Evolutionary conservation across 2,329 filamentous ascomycete genomes (phyloP).

Genomic region (Bipolaris oryzae): DNA sequence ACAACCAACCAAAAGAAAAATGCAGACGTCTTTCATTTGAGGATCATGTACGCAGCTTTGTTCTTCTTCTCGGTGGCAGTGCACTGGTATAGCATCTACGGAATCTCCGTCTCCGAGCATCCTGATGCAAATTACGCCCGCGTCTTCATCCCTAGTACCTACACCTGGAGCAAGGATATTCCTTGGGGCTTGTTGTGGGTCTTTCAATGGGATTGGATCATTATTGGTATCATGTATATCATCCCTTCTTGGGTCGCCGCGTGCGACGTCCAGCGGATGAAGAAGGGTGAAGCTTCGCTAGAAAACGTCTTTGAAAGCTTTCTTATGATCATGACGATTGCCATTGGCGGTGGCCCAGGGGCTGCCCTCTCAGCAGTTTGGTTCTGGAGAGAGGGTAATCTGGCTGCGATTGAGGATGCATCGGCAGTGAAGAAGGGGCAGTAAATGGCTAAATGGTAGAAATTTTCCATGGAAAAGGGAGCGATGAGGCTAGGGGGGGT

Average conservation of each 20-base stretch:
- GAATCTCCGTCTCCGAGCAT: conserved; percentile 18
- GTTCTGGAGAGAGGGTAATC: conserved; percentile 25
- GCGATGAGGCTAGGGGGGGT: too few species aligned
- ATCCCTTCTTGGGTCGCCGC: conserved; percentile 17
- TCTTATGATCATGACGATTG: conserved; percentile 9
- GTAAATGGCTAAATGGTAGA: background rate
- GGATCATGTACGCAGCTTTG: conserved; percentile 14
- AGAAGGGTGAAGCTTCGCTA: conserved; percentile 12
- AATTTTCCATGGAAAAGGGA: background rate
- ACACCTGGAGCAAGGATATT: conserved; percentile 13
- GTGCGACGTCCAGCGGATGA: conserved; percentile 20
- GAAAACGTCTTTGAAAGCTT: conserved; percentile 17
- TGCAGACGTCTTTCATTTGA: conserved; percentile 17
- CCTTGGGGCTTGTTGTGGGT: conserved; percentile 20
- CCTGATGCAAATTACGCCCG: conserved; percentile 14
- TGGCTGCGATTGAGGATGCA: conserved; percentile 18
- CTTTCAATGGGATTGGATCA: conserved; percentile 31
- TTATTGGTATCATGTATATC: conserved; percentile 5
- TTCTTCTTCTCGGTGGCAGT: conserved; percentile 11
- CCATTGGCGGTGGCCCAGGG: conserved; percentile 17
- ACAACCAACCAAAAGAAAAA: conserved; percentile 11
- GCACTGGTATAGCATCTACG: conserved; percentile 20
- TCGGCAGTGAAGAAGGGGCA: conserved; percentile 16
- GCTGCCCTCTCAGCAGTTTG: conserved; percentile 22
- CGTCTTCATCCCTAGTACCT: conserved; percentile 20